Conservation (phyloP, 2,329 filamentous ascomycete species). For the Fusarium illudens region DNA sequence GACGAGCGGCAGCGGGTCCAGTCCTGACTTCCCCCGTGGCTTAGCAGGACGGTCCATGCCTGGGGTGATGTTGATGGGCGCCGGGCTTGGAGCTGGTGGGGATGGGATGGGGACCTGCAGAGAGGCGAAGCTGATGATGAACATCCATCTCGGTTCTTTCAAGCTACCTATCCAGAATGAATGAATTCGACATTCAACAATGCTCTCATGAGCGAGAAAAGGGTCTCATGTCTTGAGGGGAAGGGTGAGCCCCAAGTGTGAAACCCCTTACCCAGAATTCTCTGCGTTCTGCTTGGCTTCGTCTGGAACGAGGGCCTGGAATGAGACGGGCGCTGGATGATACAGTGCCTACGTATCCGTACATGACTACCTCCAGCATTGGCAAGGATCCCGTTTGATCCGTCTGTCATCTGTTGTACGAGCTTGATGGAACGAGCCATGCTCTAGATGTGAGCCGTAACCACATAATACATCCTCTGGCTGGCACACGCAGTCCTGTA, state of each 20-base stretch:
- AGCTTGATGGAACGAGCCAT: constrained; percentile 1
- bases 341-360: neutral
- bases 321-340: constrained; percentile 16
- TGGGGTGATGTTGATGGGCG: constrained; percentile 25
- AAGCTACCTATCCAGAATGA: too few relatives aligned
- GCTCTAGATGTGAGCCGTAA: neutral
- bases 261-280: constrained; percentile 26
- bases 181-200: too few relatives aligned
- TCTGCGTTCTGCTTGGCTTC: constrained; percentile 7
- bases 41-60: constrained; percentile 22
- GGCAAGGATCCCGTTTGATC: constrained; percentile 12
- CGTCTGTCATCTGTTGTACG: neutral
- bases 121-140: neutral
- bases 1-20: constrained; percentile 14
- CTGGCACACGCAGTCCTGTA: neutral
- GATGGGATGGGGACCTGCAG: neutral
- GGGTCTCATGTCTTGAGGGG: constrained; percentile 18
- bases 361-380: neutral
- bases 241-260: constrained; percentile 1
- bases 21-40: constrained; percentile 20
- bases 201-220: neutral
- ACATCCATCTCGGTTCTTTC: too few relatives aligned
- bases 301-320: constrained; percentile 24
- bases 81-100: constrained; percentile 2
- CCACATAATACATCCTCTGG: neutral